Percentiles rank a stretch among this genome's conserved stretches.
Evolutionary conservation across 2,329 filamentous ascomycete genomes (phyloP).

Genomic region (Scleromitrula shiraiana): DNA sequence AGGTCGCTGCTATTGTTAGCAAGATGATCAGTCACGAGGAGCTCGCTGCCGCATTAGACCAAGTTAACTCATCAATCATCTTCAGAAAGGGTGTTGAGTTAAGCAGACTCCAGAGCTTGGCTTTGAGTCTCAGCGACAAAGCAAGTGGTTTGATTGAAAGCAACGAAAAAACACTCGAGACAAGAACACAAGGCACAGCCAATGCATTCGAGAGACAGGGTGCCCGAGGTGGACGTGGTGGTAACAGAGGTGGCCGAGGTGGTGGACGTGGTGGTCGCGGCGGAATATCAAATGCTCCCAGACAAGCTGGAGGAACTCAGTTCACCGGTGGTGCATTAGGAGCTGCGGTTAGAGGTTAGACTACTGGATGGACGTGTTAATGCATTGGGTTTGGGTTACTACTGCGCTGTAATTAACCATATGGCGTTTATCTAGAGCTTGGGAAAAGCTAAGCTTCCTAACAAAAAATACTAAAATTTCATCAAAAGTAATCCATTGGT

Average conservation of each 20-base stretch:
- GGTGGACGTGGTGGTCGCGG: conserved; percentile 52
- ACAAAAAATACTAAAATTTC: background rate
- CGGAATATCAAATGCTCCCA: conserved; percentile 49
- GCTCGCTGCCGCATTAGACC: conserved; percentile 89
- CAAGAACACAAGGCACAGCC: conserved; percentile 89
- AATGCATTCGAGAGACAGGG: conserved; percentile 94
- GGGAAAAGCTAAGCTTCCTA: conserved; percentile 22
- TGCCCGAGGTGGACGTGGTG: conserved; percentile 63
- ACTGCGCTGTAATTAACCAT: conserved; percentile 23
- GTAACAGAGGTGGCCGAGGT: conserved; percentile 55
- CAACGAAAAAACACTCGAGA: conserved; percentile 95
- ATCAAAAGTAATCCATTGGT: background rate
- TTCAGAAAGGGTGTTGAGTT: conserved; percentile 99
- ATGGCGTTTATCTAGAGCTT: conserved; percentile 29
- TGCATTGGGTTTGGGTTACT: conserved; percentile 28
- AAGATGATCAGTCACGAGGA: conserved; percentile 99
- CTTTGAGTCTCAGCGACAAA: conserved; percentile 91
- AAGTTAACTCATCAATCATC: conserved; percentile 94
- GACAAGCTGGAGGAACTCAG: conserved; percentile 65
- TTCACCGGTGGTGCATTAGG: conserved; percentile 77
- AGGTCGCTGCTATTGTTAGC: conserved; percentile 91
- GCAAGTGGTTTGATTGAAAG: conserved; percentile 91
- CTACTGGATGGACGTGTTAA: conserved; percentile 18
- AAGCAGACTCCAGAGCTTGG: conserved; percentile 88
- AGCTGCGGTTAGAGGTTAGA: conserved; percentile 53